phyloP scores from a whole-genome alignment of 2,329 filamentous ascomycete species.

The Fusarium incarnatum region DNA sequence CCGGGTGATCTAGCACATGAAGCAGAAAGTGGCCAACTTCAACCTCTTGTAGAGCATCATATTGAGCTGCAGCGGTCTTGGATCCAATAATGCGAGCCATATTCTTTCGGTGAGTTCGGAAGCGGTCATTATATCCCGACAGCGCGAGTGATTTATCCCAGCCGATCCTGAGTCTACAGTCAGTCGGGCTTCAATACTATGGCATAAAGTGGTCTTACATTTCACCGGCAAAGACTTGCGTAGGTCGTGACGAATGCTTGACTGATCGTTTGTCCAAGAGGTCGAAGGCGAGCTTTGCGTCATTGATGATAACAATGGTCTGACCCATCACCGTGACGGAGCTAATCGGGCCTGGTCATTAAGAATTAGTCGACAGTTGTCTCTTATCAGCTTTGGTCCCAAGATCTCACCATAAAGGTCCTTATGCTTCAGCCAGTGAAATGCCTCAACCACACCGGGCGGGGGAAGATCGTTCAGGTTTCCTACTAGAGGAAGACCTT shows the following conservation, averaged over 20 bases:
- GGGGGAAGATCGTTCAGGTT: conserved; percentile 32
- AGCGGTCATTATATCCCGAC: conserved; percentile 52
- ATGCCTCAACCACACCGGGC: conserved; percentile 13
- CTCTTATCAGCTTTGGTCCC: neutral
- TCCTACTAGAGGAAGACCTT: conserved; percentile 26
- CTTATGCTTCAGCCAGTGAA: conserved; percentile 40
- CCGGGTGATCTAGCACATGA: conserved; percentile 53
- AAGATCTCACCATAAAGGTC: conserved; percentile 20
- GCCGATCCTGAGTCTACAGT: conserved; percentile 13
- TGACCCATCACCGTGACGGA: conserved; percentile 55
- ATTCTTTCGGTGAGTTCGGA: conserved; percentile 58
- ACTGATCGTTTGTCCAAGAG: conserved; percentile 48
- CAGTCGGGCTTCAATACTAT: neutral
- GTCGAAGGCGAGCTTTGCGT: conserved; percentile 50
- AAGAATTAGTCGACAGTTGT: neutral
- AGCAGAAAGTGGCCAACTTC: conserved; percentile 49
- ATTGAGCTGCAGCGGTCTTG: conserved; percentile 53
- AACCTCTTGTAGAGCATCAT: conserved; percentile 56
- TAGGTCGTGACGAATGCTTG: conserved; percentile 28
- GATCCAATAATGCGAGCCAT: conserved; percentile 59
- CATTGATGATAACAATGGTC: conserved; percentile 57
- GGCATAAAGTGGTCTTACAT: conserved; percentile 7
- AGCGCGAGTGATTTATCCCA: conserved; percentile 51
- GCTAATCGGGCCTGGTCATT: conserved; percentile 57
- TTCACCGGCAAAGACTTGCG: conserved; percentile 28